phyloP scores from a whole-genome alignment of 139 green algal genomes.

The Axilococcus clingmanii region DNA sequence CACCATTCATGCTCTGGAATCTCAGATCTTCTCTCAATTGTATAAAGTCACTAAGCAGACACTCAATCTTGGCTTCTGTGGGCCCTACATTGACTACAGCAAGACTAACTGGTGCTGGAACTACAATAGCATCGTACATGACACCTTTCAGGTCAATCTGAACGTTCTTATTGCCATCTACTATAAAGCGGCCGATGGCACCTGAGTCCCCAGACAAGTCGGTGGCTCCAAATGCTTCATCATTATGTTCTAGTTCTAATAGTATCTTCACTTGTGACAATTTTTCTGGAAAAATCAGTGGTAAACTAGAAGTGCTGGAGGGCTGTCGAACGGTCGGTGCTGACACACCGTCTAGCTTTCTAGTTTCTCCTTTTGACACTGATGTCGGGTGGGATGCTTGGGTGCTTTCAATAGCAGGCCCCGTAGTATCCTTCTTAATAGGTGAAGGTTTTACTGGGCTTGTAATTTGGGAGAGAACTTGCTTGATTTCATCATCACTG shows the following conservation, averaged over 20 bases:
- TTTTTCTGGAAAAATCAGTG: not conserved
- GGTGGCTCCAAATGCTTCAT: slow-evolving; percentile 11
- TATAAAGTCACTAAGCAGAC: slow-evolving; percentile 16
- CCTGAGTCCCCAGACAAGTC: slow-evolving; percentile 27
- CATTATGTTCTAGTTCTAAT: slow-evolving; percentile 9
- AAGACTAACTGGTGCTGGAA: slow-evolving; percentile 12
- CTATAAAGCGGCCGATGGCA: slow-evolving; percentile 21
- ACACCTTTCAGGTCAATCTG: slow-evolving; percentile 8
- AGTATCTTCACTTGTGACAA: slow-evolving; percentile 10
- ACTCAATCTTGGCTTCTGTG: slow-evolving; percentile 23
- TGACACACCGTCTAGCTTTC: slow-evolving; percentile 6
- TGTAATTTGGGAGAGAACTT: not conserved
- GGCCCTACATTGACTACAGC: slow-evolving; percentile 20
- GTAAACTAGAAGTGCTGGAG: not conserved
- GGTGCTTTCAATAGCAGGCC: not conserved
- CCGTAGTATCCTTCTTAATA: not conserved
- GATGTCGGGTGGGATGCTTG: not conserved
- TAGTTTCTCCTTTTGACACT: slow-evolving; percentile 1
- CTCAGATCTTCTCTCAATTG: slow-evolving; percentile 13
- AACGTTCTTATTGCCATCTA: slow-evolving; percentile 1
- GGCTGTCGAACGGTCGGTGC: not conserved
- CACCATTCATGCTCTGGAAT: not conserved
- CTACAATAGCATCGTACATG: slow-evolving; percentile 20
- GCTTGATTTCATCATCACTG: not conserved
- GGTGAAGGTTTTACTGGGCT: not conserved